Conservation (phyloP, 257 asterid species). For the Nicotiana undulata region DNA sequence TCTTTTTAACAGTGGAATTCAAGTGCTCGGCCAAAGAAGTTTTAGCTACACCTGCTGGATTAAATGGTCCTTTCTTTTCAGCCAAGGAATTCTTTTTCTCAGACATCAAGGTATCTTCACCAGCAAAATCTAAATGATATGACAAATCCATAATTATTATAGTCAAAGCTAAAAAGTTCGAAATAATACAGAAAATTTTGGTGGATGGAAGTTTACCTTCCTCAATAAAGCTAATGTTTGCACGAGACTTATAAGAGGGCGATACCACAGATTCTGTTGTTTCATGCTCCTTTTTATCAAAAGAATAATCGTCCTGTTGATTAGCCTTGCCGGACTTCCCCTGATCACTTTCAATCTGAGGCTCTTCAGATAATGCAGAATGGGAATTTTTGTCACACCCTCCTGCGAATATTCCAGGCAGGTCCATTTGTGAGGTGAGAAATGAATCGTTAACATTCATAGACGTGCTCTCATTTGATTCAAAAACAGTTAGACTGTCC, state of each 20-base stretch:
- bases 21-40: constrained; percentile 8
- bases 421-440: constrained; percentile 5
- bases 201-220: background rate
- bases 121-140: constrained; percentile 16
- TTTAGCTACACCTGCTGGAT: constrained; percentile 3
- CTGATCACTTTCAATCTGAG: constrained; percentile 24
- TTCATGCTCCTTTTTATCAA: constrained; percentile 17
- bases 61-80: background rate
- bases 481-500: constrained; percentile 32
- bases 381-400: background rate
- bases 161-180: background rate
- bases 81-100: constrained; percentile 7
- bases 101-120: constrained; percentile 2
- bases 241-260: background rate
- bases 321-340: background rate
- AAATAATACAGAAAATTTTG: background rate
- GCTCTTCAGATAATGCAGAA: constrained; percentile 3
- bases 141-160: background rate
- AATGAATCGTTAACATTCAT: constrained; percentile 10
- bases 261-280: constrained; percentile 4
- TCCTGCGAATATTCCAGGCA: constrained; percentile 7
- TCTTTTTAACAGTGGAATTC: constrained; percentile 17
- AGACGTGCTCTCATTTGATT: constrained; percentile 25
- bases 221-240: background rate
- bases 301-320: background rate